Conservation (phyloP, 176 grass and related monocot species). For the Cenchrus fungigraminus region DNA sequence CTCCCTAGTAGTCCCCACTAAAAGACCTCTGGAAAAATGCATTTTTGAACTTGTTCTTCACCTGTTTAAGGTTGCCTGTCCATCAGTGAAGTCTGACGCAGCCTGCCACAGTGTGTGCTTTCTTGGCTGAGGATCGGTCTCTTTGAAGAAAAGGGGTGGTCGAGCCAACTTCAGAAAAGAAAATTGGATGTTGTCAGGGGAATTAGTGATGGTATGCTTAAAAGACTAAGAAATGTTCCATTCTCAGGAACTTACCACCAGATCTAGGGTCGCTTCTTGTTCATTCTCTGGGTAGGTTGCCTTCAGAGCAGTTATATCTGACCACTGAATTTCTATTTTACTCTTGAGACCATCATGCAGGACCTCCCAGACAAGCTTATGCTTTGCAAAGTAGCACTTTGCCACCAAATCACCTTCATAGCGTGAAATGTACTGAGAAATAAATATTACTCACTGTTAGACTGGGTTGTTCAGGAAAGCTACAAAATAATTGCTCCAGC, state of each 20-base stretch:
- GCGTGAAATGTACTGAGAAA: slow-evolving; percentile 56
- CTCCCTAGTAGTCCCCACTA: not conserved
- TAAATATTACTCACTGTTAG: slow-evolving; percentile 25
- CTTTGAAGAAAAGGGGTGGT: slow-evolving; percentile 79
- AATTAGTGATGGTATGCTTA: slow-evolving; percentile 1
- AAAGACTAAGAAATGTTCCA: slow-evolving; percentile 10
- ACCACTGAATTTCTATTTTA: slow-evolving; percentile 92
- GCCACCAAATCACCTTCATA: slow-evolving; percentile 85
- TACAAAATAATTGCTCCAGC: not conserved
- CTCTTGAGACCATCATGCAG: slow-evolving; percentile 70
- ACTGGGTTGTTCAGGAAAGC: not conserved
- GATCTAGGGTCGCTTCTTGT: slow-evolving; percentile 63
- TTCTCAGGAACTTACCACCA: slow-evolving; percentile 54
- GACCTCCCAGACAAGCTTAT: slow-evolving; percentile 85
- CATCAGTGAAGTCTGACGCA: slow-evolving; percentile 80
- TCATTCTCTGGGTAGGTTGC: slow-evolving; percentile 55
- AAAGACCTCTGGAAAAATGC: not conserved
- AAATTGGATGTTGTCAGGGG: slow-evolving; percentile 11
- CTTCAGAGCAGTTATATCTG: slow-evolving; percentile 70
- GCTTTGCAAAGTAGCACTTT: slow-evolving; percentile 91
- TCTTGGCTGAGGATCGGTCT: slow-evolving; percentile 86
- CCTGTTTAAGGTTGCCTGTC: slow-evolving; percentile 70
- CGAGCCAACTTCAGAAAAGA: slow-evolving; percentile 65
- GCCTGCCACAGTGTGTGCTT: slow-evolving; percentile 83
- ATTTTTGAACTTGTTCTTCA: slow-evolving; percentile 21